phyloP scores from a whole-genome alignment of 2,329 filamentous ascomycete genomes.

The Calonectria pseudoreteaudii region DNA sequence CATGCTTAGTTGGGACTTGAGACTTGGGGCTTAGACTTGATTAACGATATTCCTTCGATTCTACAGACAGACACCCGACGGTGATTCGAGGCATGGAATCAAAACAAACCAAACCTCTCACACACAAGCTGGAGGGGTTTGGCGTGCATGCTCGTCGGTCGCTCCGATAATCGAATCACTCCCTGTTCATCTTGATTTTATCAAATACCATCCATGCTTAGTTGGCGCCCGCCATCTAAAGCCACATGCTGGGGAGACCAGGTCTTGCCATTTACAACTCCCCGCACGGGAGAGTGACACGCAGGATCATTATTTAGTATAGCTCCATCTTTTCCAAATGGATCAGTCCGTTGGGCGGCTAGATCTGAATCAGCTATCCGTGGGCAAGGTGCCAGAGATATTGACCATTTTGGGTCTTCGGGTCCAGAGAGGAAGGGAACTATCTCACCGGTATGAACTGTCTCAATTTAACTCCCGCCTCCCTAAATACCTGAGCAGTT shows the following conservation, averaged over 20 bases:
- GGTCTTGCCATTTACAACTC: constrained; percentile 19
- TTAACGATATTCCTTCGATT: not conserved
- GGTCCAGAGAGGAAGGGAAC: constrained; percentile 21
- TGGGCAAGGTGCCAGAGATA: not conserved
- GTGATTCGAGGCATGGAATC: not conserved
- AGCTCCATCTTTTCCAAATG: constrained; percentile 68
- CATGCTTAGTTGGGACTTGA: not conserved
- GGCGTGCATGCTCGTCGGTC: not conserved
- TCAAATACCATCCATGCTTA: constrained; percentile 25
- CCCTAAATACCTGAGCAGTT: constrained; percentile 83
- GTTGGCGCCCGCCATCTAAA: constrained; percentile 24
- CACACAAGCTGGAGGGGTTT: not conserved
- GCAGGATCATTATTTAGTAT: constrained; percentile 41
- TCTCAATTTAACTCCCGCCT: constrained; percentile 85
- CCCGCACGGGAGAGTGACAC: constrained; percentile 28
- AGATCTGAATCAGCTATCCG: constrained; percentile 37
- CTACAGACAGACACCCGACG: not conserved
- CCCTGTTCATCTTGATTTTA: constrained; percentile 24
- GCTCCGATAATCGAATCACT: not conserved
- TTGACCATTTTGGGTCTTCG: constrained; percentile 18
- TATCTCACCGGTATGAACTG: constrained; percentile 85
- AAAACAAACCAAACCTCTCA: not conserved
- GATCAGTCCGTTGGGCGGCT: constrained; percentile 74
- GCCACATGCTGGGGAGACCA: constrained; percentile 31
- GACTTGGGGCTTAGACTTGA: not conserved